Evolutionary conservation across 2,329 filamentous ascomycete species (phyloP), one percentile per base, ranked within the genome.

Genomic region (Fusarium chuoi): DNA sequence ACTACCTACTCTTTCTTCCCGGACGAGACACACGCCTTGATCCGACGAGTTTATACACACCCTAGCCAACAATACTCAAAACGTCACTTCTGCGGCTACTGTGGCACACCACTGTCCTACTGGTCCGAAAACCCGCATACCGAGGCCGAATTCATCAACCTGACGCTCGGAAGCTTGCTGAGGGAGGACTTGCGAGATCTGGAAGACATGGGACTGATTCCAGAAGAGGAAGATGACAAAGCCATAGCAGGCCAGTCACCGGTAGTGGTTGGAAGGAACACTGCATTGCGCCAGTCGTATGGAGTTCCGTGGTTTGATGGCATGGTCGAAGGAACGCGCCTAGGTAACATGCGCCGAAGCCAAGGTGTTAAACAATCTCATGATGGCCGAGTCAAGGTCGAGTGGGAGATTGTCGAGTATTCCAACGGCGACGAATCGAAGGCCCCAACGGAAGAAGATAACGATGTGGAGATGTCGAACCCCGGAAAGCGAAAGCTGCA

Each of bases 41-140:
- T 95, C 79, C 90, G 89, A 63, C 89, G 91, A 45, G 87, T 88
- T 54, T 95, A 93, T 81, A 89, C 89, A 15, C 88, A 91, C 28
- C 86, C 85, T 6, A 83, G 86, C 75, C 88, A 89, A 59, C 86
- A 87, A 58, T 84, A 88, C 76, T 86, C 89, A 3, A 90, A 92
- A 80, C 90, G 94, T 56, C 89, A 94, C 75, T 98, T 98, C 82
- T 98, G 95, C 83, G 95, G 95, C 30, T 97, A 93, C 84, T 98
- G 95, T 81, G 95, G 95, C 59, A 97, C 95, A 1, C 93, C 93
- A 18, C 85, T 98, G 61, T 92, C 92, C 1, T 94, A 92, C 77
- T 98, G 94, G 94, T 92, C 91, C 52, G 95, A 97, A 81, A 83
- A 89, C 30, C 92, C 93, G 1, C 84, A 82, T 2, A 86, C 86